phyloP scores from a whole-genome alignment of 179 eudicot species.

The Spinacia oleracea region DNA sequence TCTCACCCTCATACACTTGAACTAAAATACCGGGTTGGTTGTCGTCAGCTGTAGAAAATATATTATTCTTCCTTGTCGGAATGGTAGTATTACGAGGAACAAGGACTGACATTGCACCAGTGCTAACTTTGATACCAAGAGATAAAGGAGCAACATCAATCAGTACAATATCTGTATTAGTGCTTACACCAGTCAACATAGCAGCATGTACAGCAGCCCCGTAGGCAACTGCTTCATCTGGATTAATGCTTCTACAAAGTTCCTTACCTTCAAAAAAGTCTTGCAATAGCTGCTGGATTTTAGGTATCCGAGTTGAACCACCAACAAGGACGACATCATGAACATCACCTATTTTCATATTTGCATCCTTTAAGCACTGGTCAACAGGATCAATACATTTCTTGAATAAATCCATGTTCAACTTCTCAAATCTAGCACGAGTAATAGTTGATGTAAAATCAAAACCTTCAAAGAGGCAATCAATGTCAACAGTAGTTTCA shows the following conservation, averaged over 20 bases:
- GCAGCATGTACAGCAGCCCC: conserved; percentile 17
- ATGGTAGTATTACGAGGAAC: neutral
- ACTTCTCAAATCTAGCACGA: neutral
- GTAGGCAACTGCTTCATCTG: conserved; percentile 18
- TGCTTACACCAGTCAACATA: neutral
- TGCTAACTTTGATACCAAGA: neutral
- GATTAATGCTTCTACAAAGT: conserved; percentile 8
- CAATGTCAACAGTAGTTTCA: conserved; percentile 1
- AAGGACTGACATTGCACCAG: neutral
- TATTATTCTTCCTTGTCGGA: neutral
- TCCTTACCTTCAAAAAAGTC: conserved; percentile 1
- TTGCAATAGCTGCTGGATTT: neutral
- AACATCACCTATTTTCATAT: neutral
- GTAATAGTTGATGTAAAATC: neutral
- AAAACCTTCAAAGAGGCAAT: neutral
- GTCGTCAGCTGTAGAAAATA: neutral
- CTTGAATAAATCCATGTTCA: neutral
- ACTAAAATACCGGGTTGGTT: neutral
- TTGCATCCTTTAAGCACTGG: conserved; percentile 4
- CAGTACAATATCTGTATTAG: neutral
- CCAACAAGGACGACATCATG: conserved; percentile 20
- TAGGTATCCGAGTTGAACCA: conserved; percentile 19
- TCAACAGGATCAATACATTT: neutral
- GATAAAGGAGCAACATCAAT: conserved; percentile 1
- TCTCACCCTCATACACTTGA: neutral